phyloP scores from a whole-genome alignment of 163 green algal species.

The Scenedesmus sp. region DNA sequence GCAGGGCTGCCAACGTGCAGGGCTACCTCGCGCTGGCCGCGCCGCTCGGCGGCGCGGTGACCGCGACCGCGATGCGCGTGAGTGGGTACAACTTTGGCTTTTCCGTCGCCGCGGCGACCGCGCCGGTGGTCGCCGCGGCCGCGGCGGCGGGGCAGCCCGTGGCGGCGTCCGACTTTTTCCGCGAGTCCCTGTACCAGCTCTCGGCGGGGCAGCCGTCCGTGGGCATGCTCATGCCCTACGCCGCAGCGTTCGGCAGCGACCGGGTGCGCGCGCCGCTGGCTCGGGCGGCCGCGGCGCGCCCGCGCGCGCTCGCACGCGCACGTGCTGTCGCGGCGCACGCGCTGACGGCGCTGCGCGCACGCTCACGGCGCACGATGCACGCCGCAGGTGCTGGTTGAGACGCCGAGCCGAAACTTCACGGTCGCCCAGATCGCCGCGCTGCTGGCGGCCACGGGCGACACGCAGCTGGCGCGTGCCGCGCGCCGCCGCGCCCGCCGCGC shows the following conservation, averaged over 20 bases:
- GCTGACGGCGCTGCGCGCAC: background rate
- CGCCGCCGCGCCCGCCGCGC: too few species aligned
- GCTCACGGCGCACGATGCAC: background rate
- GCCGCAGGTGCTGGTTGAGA: background rate
- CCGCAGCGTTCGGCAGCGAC: background rate
- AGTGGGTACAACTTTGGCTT: too few species aligned
- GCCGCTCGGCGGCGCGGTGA: background rate
- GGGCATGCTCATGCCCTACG: conserved; percentile 10
- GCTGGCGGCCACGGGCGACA: background rate
- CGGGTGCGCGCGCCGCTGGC: too few species aligned
- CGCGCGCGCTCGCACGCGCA: too few species aligned
- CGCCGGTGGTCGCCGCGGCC: background rate
- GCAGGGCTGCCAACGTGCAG: background rate
- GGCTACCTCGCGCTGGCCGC: background rate
- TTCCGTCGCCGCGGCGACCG: too few species aligned
- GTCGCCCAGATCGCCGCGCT: background rate
- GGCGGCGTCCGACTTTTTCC: background rate
- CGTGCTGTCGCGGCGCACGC: background rate
- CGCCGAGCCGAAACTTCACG: background rate
- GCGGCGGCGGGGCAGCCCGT: background rate
- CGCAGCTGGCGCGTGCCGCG: too few species aligned
- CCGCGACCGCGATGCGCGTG: background rate
- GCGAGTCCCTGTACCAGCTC: background rate
- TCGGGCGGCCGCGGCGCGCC: too few species aligned
- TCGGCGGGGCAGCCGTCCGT: background rate